A percentile compares a stretch with the other conserved stretches of the same genome.
These are phyloP conservation scores for Starmerella kuoi DNA, from an alignment of 805 yeast genomes.

Conservation along the genomic window DNA sequence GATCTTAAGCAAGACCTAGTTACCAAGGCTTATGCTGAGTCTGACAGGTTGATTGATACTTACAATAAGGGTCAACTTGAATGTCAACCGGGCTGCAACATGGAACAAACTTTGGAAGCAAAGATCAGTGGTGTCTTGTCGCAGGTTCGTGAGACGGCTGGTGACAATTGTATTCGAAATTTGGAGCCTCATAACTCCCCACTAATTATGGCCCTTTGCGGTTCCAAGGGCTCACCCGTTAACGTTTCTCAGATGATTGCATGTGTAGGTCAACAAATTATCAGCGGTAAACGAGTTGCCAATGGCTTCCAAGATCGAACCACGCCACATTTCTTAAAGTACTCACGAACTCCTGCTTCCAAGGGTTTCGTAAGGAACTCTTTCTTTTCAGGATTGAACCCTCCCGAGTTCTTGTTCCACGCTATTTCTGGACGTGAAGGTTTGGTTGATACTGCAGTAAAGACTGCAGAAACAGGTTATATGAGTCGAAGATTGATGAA, in stretches of 20 bases:
- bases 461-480: constrained; percentile 98
- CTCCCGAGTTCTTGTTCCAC: constrained; percentile 95
- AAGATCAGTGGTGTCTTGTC: constrained; percentile 92
- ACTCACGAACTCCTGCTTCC: constrained; percentile 92
- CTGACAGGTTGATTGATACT: constrained; percentile 76
- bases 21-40: constrained; percentile 75
- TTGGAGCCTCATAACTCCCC: constrained; percentile 88
- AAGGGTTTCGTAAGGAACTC: constrained; percentile 97
- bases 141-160: constrained; percentile 96
- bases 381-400: constrained; percentile 83
- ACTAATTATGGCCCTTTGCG: constrained; percentile 97
- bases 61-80: constrained; percentile 80
- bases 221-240: constrained; percentile 95
- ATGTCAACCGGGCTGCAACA: constrained; percentile 98
- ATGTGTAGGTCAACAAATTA: constrained; percentile 91
- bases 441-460: constrained; percentile 96
- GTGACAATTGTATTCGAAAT: constrained; percentile 92
- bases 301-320: constrained; percentile 99
- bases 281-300: constrained; percentile 97
- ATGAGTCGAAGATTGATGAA: constrained; percentile 98
- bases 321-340: constrained; percentile 89
- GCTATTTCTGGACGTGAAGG: constrained; percentile 99
- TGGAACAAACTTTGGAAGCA: constrained; percentile 95
- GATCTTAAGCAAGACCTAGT: constrained; percentile 76
- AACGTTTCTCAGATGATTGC: constrained; percentile 99